These are phyloP conservation scores for Fusarium buharicum DNA, from an alignment of 2,329 filamentous ascomycete species.

Conservation along the genomic window DNA sequence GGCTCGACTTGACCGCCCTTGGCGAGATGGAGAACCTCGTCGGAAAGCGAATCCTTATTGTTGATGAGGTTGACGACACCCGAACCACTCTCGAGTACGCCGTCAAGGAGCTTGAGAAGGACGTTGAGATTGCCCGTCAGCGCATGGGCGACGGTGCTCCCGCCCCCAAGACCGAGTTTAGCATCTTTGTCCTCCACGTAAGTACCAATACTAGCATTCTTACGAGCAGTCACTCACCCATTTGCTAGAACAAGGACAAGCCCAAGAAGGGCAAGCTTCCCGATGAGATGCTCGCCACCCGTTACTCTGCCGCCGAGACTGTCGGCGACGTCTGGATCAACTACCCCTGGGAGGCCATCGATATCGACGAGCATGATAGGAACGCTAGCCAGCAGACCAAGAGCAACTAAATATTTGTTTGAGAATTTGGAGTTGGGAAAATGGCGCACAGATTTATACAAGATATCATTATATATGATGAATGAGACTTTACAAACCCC, in stretches of 20 bases:
- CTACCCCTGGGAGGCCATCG: slow-evolving; percentile 96
- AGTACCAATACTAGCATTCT: slow-evolving; percentile 47
- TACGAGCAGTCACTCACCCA: slow-evolving; percentile 15
- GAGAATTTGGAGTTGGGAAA: slow-evolving; percentile 38
- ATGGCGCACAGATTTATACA: slow-evolving; percentile 24
- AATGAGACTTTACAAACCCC: slow-evolving; percentile 12
- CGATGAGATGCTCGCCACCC: slow-evolving; percentile 76
- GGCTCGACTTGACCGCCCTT: slow-evolving; percentile 89
- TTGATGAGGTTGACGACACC: slow-evolving; percentile 84
- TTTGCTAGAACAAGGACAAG: slow-evolving; percentile 90
- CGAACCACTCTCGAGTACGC: slow-evolving; percentile 94
- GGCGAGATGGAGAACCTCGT: slow-evolving; percentile 70
- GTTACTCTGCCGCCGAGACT: slow-evolving; percentile 88
- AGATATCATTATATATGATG: slow-evolving; percentile 26
- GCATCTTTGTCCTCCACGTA: slow-evolving; percentile 94
- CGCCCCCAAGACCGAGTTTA: slow-evolving; percentile 81
- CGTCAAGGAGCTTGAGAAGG: slow-evolving; percentile 92
- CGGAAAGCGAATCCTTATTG: slow-evolving; percentile 47
- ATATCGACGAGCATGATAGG: slow-evolving; percentile 92
- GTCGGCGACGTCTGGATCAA: slow-evolving; percentile 97
- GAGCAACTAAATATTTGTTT: slow-evolving; percentile 34
- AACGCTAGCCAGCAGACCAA: slow-evolving; percentile 64
- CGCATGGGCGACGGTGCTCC: slow-evolving; percentile 69
- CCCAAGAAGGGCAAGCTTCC: slow-evolving; percentile 89
- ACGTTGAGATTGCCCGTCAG: slow-evolving; percentile 83